A percentile compares a stretch with the other conserved stretches of the same genome.
These are phyloP conservation scores for Parmelia sp. DNA, from an alignment of 495 filamentous ascomycete genomes.

Conservation along the genomic window DNA sequence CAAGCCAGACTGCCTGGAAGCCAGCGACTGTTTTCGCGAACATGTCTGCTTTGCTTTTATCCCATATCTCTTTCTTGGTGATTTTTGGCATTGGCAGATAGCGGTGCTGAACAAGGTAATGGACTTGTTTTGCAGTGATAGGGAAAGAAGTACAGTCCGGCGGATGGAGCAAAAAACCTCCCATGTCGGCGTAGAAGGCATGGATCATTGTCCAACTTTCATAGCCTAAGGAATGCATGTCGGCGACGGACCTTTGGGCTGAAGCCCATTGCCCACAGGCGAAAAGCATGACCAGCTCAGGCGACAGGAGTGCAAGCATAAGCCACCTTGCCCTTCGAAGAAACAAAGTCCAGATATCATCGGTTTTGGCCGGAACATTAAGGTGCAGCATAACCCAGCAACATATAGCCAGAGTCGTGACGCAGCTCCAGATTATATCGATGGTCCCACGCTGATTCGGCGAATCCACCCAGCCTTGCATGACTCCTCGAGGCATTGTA, in stretches of 20 bases:
- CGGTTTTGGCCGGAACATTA: constrained; percentile 31
- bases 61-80: constrained; percentile 28
- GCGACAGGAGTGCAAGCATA: constrained; percentile 26
- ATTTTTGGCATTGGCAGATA: constrained; percentile 22
- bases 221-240: constrained; percentile 23
- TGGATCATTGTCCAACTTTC: constrained; percentile 33
- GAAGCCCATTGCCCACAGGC: constrained; percentile 26
- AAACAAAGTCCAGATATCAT: constrained; percentile 19
- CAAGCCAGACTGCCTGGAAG: constrained; percentile 30
- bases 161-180: constrained; percentile 31
- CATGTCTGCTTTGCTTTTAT: constrained; percentile 31
- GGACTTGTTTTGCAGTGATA: constrained; percentile 32
- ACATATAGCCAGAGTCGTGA: constrained; percentile 30
- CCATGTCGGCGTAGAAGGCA: constrained; percentile 38
- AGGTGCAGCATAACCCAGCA: constrained; percentile 29
- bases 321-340: constrained; percentile 29
- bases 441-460: constrained; percentile 31
- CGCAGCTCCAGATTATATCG: constrained; percentile 33
- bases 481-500: background rate
- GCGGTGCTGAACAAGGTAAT: constrained; percentile 28
- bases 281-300: constrained; percentile 29
- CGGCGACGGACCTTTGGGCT: constrained; percentile 19
- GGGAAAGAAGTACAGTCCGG: constrained; percentile 29
- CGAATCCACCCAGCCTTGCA: constrained; percentile 21
- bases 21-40: constrained; percentile 28